Percentiles rank a stretch among this genome's conserved stretches.
These are phyloP conservation scores for Vitis rotundifolia DNA, from an alignment of 164 flowering plant genomes.

Conservation along the genomic window DNA sequence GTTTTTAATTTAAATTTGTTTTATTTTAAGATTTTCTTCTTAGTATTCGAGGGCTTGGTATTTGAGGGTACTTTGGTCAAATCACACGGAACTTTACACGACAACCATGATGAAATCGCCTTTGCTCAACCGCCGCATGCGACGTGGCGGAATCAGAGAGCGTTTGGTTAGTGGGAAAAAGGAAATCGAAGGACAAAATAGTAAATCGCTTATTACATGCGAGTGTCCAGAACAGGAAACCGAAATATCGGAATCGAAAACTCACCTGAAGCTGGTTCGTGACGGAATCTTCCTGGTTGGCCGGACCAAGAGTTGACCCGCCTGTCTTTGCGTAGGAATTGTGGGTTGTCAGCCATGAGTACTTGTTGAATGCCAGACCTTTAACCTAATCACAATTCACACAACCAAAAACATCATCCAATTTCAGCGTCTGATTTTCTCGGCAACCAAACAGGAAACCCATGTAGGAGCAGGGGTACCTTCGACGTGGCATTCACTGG, in stretches of 20 bases:
- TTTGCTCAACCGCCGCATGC: no score
- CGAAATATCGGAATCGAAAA: background rate
- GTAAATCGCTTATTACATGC: background rate
- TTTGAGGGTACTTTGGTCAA: no score
- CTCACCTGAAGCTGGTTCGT: constrained; percentile 57
- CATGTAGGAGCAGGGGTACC: constrained; percentile 11
- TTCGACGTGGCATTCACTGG: constrained; percentile 53
- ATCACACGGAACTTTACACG: no score
- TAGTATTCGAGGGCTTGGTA: no score
- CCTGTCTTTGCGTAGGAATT: constrained; percentile 43
- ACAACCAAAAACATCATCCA: background rate
- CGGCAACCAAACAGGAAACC: background rate
- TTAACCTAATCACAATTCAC: constrained; percentile 38
- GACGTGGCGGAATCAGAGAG: no score
- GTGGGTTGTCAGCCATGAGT: constrained; percentile 75
- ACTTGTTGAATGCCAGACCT: constrained; percentile 54
- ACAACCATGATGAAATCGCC: no score
- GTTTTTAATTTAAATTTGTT: no score
- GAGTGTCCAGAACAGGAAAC: background rate
- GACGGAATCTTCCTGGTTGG: constrained; percentile 67
- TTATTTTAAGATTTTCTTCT: no score
- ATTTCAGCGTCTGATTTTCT: no score
- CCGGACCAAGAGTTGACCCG: constrained; percentile 24
- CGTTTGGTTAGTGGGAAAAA: no score
- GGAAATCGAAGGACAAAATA: background rate